These are phyloP conservation scores for Macrolepiota dolichaula DNA, from an alignment of 768 basidiomycete species.

Conservation along the genomic window DNA sequence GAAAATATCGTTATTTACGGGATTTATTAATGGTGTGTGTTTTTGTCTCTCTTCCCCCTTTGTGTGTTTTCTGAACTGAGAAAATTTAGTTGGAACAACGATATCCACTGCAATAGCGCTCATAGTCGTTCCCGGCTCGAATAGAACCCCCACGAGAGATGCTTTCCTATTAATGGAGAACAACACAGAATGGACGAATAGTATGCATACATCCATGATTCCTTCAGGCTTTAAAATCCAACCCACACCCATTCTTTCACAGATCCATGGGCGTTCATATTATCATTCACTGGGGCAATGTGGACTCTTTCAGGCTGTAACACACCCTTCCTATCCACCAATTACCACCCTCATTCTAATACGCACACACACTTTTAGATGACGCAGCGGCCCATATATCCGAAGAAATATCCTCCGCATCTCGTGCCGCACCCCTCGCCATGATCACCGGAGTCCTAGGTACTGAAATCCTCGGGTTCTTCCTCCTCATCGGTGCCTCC, in stretches of 20 bases:
- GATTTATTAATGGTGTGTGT: conserved; percentile 46
- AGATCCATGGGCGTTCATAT: conserved; percentile 63
- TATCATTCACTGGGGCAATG: conserved; percentile 62
- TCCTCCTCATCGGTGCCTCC: conserved; percentile 51
- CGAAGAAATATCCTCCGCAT: conserved; percentile 57
- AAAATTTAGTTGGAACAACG: conserved; percentile 46
- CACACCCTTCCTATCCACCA: too few relatives aligned
- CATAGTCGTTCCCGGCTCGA: conserved; percentile 44
- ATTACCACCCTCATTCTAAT: too few relatives aligned
- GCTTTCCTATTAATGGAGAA: conserved; percentile 62
- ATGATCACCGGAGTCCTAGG: conserved; percentile 50
- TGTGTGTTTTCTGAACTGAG: not conserved
- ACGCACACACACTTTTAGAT: conserved; percentile 37
- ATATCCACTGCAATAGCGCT: conserved; percentile 52
- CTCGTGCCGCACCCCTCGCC: conserved; percentile 53
- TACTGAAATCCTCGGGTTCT: conserved; percentile 52
- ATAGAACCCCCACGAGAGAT: conserved; percentile 49
- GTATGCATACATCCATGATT: not conserved
- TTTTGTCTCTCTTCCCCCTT: not conserved
- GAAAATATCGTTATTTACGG: conserved; percentile 54
- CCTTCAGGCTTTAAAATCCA: too few relatives aligned
- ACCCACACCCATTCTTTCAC: too few relatives aligned
- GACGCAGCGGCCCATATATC: conserved; percentile 67
- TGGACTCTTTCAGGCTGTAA: conserved; percentile 66
- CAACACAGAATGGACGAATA: conserved; percentile 62